Percentiles rank a stretch among this genome's conserved stretches.
Conservation (phyloP, 306 rosid genomes). For the Lablab purpureus region DNA sequence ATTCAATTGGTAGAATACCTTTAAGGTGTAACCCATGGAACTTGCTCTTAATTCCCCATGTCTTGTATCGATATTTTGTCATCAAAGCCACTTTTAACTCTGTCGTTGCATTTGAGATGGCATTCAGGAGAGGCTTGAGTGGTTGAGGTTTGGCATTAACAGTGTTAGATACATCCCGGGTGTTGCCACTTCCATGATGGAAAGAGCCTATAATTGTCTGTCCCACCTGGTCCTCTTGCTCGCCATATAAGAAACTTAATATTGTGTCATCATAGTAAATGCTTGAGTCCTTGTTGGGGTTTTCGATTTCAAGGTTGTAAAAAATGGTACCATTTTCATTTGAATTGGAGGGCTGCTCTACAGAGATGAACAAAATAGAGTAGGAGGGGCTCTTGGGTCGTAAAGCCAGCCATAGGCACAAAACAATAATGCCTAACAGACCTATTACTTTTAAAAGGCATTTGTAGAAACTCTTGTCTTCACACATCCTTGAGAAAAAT, state of each 20-base stretch:
- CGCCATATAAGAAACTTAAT: constrained; percentile 50
- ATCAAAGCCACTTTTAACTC: constrained; percentile 52
- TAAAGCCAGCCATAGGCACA: constrained; percentile 53
- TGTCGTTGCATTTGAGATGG: constrained; percentile 52
- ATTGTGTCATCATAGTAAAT: constrained; percentile 43
- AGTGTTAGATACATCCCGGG: background rate
- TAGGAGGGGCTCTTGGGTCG: constrained; percentile 52
- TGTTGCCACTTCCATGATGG: constrained; percentile 45
- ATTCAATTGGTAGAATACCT: constrained; percentile 49
- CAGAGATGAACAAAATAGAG: constrained; percentile 48
- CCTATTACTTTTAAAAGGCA: constrained; percentile 43
- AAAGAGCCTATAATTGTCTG: constrained; percentile 50
- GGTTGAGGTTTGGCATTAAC: constrained; percentile 36
- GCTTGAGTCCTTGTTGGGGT: constrained; percentile 57
- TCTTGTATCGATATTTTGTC: constrained; percentile 52
- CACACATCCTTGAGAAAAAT: constrained; percentile 31
- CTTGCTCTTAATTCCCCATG: constrained; percentile 64
- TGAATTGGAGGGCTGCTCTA: constrained; percentile 34
- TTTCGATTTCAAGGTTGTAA: constrained; percentile 52
- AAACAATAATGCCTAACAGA: constrained; percentile 49
- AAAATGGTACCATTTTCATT: constrained; percentile 45
- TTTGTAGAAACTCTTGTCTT: constrained; percentile 39
- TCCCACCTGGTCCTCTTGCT: constrained; percentile 48
- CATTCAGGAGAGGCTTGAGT: constrained; percentile 47
- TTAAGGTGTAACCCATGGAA: constrained; percentile 46